Percentiles rank a stretch among this genome's conserved stretches.
These are phyloP conservation scores for Schwanniomyces pseudopolymorphus DNA, from an alignment of 805 yeast species.

Conservation along the genomic window DNA sequence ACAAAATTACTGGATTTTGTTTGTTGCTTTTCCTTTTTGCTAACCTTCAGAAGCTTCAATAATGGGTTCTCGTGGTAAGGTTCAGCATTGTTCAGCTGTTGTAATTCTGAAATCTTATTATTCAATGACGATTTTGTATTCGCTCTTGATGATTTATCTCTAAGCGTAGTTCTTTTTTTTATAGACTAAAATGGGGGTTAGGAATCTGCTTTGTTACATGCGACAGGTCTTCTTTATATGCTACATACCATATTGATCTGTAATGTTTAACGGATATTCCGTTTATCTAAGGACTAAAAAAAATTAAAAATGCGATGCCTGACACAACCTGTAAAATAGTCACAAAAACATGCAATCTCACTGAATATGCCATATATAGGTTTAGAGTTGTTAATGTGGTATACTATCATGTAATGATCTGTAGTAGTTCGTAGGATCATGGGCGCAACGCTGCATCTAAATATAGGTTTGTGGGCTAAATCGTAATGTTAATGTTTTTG, in stretches of 20 bases:
- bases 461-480: no score
- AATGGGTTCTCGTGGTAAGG: slow-evolving; percentile 44
- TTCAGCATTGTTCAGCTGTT: slow-evolving; percentile 14
- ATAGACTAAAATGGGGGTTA: slow-evolving; percentile 18
- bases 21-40: slow-evolving; percentile 53
- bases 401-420: no score
- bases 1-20: slow-evolving; percentile 40
- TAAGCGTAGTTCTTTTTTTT: slow-evolving; percentile 34
- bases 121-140: slow-evolving; percentile 16
- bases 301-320: background rate
- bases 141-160: slow-evolving; percentile 28
- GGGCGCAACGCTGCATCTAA: no score
- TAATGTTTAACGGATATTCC: background rate
- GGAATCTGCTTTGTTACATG: background rate
- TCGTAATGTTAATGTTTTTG: no score
- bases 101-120: slow-evolving; percentile 27
- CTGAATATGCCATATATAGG: no score
- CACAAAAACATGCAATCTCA: background rate
- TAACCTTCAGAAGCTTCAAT: slow-evolving; percentile 50
- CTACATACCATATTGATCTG: slow-evolving; percentile 10
- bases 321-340: background rate
- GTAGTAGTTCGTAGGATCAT: no score
- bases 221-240: background rate
- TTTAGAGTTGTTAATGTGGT: no score
- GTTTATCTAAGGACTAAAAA: background rate